Evolutionary conservation across 2,329 filamentous ascomycete genomes (phyloP).

Genomic region (Colletotrichum orchidophilum): DNA sequence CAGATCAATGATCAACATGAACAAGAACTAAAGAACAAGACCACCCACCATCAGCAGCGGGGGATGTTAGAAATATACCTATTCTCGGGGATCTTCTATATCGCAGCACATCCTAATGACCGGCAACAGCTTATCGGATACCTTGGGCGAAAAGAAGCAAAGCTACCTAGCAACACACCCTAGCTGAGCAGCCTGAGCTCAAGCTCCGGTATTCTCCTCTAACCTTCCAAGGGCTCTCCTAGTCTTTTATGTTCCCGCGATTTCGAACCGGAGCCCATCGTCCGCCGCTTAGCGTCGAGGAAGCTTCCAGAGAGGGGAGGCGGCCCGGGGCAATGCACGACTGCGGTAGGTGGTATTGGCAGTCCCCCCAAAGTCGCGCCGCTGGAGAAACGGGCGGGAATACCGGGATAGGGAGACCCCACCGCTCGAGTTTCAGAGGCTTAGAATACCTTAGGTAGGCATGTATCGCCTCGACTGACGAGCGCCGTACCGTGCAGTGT

Average conservation of each 20-base stretch:
- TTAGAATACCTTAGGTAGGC: constrained; percentile 21
- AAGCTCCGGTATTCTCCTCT: no score
- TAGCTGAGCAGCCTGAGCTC: not conserved
- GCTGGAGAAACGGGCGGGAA: constrained; percentile 17
- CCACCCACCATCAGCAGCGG: not conserved
- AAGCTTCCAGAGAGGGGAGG: constrained; percentile 13
- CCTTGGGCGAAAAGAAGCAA: not conserved
- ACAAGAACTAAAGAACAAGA: not conserved
- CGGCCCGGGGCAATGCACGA: constrained; percentile 7
- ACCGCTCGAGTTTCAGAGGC: constrained; percentile 24
- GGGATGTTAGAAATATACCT: constrained; percentile 4
- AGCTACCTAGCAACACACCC: no score
- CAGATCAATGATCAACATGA: not conserved
- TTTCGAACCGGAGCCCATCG: no score
- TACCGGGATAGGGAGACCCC: constrained; percentile 9
- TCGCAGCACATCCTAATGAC: constrained; percentile 22
- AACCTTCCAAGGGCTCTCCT: no score
- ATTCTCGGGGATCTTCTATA: constrained; percentile 19
- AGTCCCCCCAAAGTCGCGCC: not conserved
- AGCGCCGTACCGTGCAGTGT: not conserved
- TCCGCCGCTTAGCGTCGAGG: not conserved
- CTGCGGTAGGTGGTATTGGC: constrained; percentile 28
- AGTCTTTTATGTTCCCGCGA: no score
- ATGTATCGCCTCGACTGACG: constrained; percentile 13
- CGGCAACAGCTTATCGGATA: not conserved